Evolutionary conservation across 148 eudicot genomes (phyloP).

Genomic region (Persicaria maculosa): DNA sequence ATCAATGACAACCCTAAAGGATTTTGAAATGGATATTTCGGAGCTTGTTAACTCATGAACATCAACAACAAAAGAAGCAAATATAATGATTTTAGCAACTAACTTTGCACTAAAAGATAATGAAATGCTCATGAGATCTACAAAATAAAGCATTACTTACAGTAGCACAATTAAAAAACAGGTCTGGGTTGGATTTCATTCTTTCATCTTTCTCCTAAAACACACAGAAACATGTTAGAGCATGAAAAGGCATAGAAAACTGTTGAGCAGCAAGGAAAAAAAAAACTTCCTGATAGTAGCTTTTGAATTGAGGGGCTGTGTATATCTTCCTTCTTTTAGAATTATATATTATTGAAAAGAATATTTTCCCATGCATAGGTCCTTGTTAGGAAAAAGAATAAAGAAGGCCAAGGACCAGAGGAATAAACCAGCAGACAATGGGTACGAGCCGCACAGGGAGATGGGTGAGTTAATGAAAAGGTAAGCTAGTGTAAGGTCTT

Average conservation of each 20-base stretch:
- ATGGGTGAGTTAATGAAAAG: background rate
- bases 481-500: background rate
- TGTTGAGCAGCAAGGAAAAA: background rate
- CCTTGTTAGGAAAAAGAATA: background rate
- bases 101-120: background rate
- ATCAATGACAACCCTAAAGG: background rate
- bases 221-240: conserved; percentile 8
- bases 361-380: background rate
- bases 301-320: background rate
- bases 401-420: background rate
- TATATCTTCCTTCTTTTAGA: background rate
- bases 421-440: background rate
- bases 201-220: conserved; percentile 86
- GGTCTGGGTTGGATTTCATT: conserved; percentile 81
- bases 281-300: background rate
- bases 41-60: background rate
- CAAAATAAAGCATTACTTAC: conserved; percentile 31
- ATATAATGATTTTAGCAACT: background rate
- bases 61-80: background rate
- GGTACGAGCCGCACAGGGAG: background rate
- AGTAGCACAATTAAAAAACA: conserved; percentile 80
- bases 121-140: background rate
- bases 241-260: background rate
- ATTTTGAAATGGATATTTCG: background rate
- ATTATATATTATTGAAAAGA: background rate